Evolutionary conservation across 371 early-diverging fungal species (phyloP).

Genomic region (Apophysomyces elegans): DNA sequence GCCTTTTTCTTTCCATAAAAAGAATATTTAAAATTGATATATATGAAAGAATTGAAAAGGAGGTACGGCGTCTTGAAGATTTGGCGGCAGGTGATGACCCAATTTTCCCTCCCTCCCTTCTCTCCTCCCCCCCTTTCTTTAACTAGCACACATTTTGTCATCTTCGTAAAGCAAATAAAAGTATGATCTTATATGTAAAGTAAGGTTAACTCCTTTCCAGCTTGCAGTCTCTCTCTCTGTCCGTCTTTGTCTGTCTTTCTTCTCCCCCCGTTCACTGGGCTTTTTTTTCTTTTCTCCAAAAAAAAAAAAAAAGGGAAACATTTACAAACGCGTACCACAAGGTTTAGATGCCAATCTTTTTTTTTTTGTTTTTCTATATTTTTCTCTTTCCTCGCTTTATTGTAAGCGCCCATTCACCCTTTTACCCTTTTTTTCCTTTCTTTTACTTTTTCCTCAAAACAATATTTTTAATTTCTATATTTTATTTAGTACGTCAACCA

Average conservation of each 20-base stretch:
- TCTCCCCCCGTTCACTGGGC: not conserved
- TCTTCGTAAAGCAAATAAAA: not conserved
- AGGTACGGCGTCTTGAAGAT: slow-evolving; percentile 5
- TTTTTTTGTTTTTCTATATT: not conserved
- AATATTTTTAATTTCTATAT: no score
- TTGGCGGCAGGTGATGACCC: slow-evolving; percentile 7
- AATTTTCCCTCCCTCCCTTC: not conserved
- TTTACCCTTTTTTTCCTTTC: slow-evolving; percentile 3
- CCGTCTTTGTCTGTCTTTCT: not conserved
- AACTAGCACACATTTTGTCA: not conserved
- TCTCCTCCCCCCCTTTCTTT: no score
- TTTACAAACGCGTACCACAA: slow-evolving; percentile 7
- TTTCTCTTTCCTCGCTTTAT: not conserved
- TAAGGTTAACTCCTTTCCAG: not conserved
- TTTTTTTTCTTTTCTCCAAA: not conserved
- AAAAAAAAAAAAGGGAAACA: not conserved
- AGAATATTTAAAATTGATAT: slow-evolving; percentile 10
- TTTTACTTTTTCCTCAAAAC: not conserved
- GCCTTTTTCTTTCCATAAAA: not conserved
- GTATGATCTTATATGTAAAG: not conserved
- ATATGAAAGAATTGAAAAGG: slow-evolving; percentile 1
- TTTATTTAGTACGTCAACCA: not conserved
- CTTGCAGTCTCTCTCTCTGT: not conserved
- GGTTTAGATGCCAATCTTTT: slow-evolving; percentile 4
- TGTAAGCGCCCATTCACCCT: not conserved